Evolutionary conservation across 1,284 basidiomycete species (phyloP), one percentile per base, ranked within the genome.

Genomic region (Mycena citricolor): DNA sequence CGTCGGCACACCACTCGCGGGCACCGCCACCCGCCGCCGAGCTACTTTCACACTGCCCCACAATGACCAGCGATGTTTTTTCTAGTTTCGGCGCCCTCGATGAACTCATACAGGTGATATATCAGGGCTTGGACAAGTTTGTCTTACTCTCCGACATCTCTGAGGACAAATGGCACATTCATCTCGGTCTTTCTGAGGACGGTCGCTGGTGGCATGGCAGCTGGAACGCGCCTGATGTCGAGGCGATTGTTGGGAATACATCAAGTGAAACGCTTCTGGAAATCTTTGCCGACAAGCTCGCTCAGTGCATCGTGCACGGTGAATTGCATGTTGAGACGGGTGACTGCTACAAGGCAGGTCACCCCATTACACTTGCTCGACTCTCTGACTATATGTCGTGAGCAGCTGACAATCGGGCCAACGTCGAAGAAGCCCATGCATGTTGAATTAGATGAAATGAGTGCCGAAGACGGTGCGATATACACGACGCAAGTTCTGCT

Each of bases 131-230:
- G 32, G 66, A 79, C 45, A 75, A 76, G 32, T 85, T 85, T 51
- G 73, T 84, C 14, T 65, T 84, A 2, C 56, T 86, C 4, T 86
- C 83, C 1, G 63, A 67, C 1, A 74, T 82, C 20, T 64, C 72
- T 8, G 66, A 71, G 43, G 66, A 73, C 11, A 59, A 65, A 19
- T 86, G 83, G 83, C 71, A 63, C 11, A 56, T 84, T 7, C 69
- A 81, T 53, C 60, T 85, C 24, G 81, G 78, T 2, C 66, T 83
- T 16, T 67, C 72, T 24, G 54, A 68, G 8, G 70, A 76, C 46
- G 82, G 81, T 22, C 67, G 81, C 32, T 86, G 83, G 83, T 86
- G 84, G 84, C 66, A 63, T 22, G 83, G 83, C 17, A 64, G 59
- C 20, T 84, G 83, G 83, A 62, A 64, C 5, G 71, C 76, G 41